Base-by-base conservation (phyloP, 805 yeast species). In the Barnettozyma pratensis region DNA sequence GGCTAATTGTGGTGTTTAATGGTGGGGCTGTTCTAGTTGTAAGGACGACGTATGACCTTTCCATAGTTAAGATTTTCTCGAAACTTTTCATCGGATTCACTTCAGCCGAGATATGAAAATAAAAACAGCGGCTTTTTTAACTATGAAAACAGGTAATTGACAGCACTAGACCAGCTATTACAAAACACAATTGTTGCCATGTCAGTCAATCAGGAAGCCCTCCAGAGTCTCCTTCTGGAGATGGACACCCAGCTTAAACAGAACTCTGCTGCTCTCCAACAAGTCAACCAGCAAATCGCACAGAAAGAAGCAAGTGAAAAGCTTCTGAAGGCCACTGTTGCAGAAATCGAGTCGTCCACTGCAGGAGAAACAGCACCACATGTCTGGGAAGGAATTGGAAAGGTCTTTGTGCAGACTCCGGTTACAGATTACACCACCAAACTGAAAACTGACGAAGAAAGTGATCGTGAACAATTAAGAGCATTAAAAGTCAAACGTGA, bases 341-440 rank as follows among this genome's bases (percentile, higher is more conserved):
- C 27, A 5, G 50, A 47, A 35, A 47, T 47, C 14, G n/a, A 40
- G 8, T 42, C 46, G 31, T 43, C 47, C 4, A 40, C 44, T 5
- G 7, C 29, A 3, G 9, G 69, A 8, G 70, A 70, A 25, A n/a
- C 35, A 30, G 8, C 36, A 6, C 75, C 77, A 8, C 62, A 61
- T 7, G 91, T 90, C 5, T 90, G 96, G 94, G 80, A 87, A 61
- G 87, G 95, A 5, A 78, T 87, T 35, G 97, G 97, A 30, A 85
- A 85, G 65, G 78, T 88, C 31, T 86, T 85, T 62, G 67, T 85
- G 8, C 41, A 61, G 26, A 73, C 73, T 5, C 71, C 72, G 29
- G 70, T 71, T 3, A 57, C 63, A 4, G 66, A 70, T 4, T 86
- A 87, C 65, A 63, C 75, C 41, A 58, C 63, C 10, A 73, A 72